Percentiles rank a stretch among this genome's conserved stretches.
phyloP scores from a whole-genome alignment of 805 yeast genomes.

The Lipomyces spencermartinsiae region DNA sequence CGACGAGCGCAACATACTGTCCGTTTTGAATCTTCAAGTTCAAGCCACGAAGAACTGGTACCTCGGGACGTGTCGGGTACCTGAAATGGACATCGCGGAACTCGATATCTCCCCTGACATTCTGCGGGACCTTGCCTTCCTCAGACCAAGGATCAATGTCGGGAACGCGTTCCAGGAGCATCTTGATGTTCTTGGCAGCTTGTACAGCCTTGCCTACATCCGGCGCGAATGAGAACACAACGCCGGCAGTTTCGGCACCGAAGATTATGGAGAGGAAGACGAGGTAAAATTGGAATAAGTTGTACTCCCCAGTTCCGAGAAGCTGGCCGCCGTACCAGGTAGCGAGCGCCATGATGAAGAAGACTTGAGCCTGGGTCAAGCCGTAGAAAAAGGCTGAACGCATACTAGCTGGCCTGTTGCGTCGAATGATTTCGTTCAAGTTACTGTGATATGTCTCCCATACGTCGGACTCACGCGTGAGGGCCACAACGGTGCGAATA shows the following conservation, averaged over 20 bases:
- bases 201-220: slow-evolving; percentile 53
- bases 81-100: slow-evolving; percentile 51
- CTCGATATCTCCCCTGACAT: slow-evolving; percentile 56
- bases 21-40: slow-evolving; percentile 56
- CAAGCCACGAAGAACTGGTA: slow-evolving; percentile 58
- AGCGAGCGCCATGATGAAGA: slow-evolving; percentile 51
- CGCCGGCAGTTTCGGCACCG: slow-evolving; percentile 54
- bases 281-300: slow-evolving; percentile 49
- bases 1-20: slow-evolving; percentile 69
- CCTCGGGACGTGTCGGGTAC: slow-evolving; percentile 45
- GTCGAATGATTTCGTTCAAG: slow-evolving; percentile 37
- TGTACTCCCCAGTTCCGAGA: slow-evolving; percentile 45
- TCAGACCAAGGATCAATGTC: slow-evolving; percentile 46
- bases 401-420: slow-evolving; percentile 45
- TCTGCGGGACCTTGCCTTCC: slow-evolving; percentile 44
- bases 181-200: slow-evolving; percentile 47
- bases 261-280: slow-evolving; percentile 50
- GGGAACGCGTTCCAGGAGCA: slow-evolving; percentile 47
- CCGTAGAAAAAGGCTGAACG: slow-evolving; percentile 48
- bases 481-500: slow-evolving; percentile 52
- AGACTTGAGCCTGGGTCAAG: slow-evolving; percentile 49
- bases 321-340: slow-evolving; percentile 53
- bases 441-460: slow-evolving; percentile 43
- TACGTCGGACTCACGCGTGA: slow-evolving; percentile 52
- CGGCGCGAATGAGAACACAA: slow-evolving; percentile 52